Percentiles rank a stretch among this genome's conserved stretches.
phyloP scores from a whole-genome alignment of 1,284 basidiomycete species.

The Cutaneotrichosporon sp. region DNA sequence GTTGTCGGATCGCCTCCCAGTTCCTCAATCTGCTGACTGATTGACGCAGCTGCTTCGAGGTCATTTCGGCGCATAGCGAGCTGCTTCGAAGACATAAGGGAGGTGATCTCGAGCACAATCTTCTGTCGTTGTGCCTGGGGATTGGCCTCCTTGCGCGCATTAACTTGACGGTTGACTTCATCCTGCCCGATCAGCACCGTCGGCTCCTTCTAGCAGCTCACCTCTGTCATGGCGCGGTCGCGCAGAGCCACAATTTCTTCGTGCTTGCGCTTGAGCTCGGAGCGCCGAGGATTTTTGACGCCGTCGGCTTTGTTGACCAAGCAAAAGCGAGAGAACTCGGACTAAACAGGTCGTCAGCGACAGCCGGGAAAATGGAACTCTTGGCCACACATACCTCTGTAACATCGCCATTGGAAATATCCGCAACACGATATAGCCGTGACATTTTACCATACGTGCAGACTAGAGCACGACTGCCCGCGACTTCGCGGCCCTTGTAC shows the following conservation, averaged over 20 bases:
- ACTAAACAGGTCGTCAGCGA: slow-evolving; percentile 49
- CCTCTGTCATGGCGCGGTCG: slow-evolving; percentile 64
- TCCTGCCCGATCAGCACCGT: slow-evolving; percentile 17
- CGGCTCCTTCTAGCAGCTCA: background rate
- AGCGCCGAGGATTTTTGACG: slow-evolving; percentile 62
- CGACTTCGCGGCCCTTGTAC: slow-evolving; percentile 48
- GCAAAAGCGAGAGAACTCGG: slow-evolving; percentile 65
- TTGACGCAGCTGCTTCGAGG: slow-evolving; percentile 55
- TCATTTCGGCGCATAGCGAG: slow-evolving; percentile 69
- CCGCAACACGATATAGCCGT: slow-evolving; percentile 65
- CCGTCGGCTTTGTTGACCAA: slow-evolving; percentile 56
- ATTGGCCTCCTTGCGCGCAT: slow-evolving; percentile 37
- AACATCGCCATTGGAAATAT: slow-evolving; percentile 68
- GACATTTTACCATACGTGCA: slow-evolving; percentile 65
- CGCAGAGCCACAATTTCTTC: slow-evolving; percentile 59
- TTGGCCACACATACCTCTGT: slow-evolving; percentile 52
- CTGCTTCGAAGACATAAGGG: slow-evolving; percentile 55
- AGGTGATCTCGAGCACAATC: slow-evolving; percentile 53
- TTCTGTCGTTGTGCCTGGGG: slow-evolving; percentile 54
- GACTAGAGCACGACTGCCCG: slow-evolving; percentile 60
- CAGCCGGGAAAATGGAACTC: background rate
- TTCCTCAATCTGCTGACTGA: slow-evolving; percentile 61
- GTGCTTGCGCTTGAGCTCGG: slow-evolving; percentile 61
- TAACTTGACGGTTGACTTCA: slow-evolving; percentile 67
- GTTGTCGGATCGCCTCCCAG: slow-evolving; percentile 49